Percentiles rank a stretch among this genome's conserved stretches.
Conservation (phyloP, 2,329 filamentous ascomycete genomes). For the Neospermospora avenae region DNA sequence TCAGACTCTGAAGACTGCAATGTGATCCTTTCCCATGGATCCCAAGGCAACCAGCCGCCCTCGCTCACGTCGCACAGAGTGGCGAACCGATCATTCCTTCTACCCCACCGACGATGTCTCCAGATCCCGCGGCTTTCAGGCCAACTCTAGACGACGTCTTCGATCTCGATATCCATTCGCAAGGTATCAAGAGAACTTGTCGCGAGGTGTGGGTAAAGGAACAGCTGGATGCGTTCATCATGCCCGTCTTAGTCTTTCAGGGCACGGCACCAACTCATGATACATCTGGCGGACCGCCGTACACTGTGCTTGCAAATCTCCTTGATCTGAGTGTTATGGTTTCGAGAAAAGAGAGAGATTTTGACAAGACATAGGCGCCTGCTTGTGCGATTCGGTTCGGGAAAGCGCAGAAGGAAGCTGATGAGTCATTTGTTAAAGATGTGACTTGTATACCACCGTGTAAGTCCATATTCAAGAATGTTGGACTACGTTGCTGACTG, state of each 20-base stretch:
- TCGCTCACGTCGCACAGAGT: slow-evolving; percentile 5
- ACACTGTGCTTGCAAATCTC: slow-evolving; percentile 50
- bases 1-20: background rate
- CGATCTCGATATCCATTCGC: slow-evolving; percentile 15
- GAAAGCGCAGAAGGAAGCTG: slow-evolving; percentile 41
- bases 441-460: slow-evolving; percentile 9
- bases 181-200: slow-evolving; percentile 36
- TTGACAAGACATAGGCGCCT: slow-evolving; percentile 42
- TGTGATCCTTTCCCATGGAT: slow-evolving; percentile 14
- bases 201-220: slow-evolving; percentile 42
- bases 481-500: background rate
- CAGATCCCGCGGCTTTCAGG: slow-evolving; percentile 20
- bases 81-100: slow-evolving; percentile 45
- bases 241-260: slow-evolving; percentile 38
- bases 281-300: slow-evolving; percentile 43
- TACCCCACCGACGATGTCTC: slow-evolving; percentile 31
- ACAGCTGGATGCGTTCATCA: slow-evolving; percentile 20
- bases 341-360: background rate
- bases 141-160: slow-evolving; percentile 3
- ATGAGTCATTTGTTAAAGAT: slow-evolving; percentile 27
- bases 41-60: slow-evolving; percentile 6
- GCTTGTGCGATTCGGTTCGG: slow-evolving; percentile 47
- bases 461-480: background rate
- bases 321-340: slow-evolving; percentile 43
- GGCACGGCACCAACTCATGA: slow-evolving; percentile 51